Percentiles rank a stretch among this genome's conserved stretches.
Conservation (phyloP, 768 basidiomycete genomes). For the Phlebiopsis gigantea region DNA sequence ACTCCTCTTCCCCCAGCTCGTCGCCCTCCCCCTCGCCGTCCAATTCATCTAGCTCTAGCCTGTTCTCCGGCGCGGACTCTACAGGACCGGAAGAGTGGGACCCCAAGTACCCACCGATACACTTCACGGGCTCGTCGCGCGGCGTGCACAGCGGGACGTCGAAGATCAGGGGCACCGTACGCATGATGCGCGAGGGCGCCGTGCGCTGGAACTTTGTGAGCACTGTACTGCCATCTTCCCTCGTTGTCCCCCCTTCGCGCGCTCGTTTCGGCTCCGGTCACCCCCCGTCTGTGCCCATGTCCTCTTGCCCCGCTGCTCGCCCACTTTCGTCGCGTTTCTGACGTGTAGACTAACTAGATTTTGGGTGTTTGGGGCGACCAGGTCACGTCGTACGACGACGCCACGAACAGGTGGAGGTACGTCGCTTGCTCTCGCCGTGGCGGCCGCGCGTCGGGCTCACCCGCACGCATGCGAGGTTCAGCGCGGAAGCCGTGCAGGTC, state of each 20-base stretch:
- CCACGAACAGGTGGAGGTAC: slow-evolving; percentile 9
- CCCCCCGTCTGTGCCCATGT: neutral
- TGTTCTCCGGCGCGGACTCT: neutral
- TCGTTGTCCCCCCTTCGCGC: neutral
- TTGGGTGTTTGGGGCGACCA: slow-evolving; percentile 2
- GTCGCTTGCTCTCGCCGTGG: neutral
- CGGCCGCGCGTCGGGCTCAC: neutral
- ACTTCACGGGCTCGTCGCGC: slow-evolving; percentile 25
- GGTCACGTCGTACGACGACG: slow-evolving; percentile 9
- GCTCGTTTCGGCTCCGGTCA: neutral
- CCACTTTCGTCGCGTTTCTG: neutral
- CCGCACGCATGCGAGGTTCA: slow-evolving; percentile 22
- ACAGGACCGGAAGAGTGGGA: slow-evolving; percentile 15
- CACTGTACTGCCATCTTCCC: slow-evolving; percentile 6
- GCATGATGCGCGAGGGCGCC: slow-evolving; percentile 27
- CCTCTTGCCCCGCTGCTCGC: too few relatives aligned
- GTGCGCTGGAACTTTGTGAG: slow-evolving; percentile 50
- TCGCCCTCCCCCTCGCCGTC: neutral
- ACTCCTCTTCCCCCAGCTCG: neutral
- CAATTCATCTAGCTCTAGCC: neutral
- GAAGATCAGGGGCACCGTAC: slow-evolving; percentile 29
- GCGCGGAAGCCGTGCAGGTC: slow-evolving; percentile 64
- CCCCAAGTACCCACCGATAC: slow-evolving; percentile 21
- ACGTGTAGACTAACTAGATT: neutral
- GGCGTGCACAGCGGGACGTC: slow-evolving; percentile 25